Evolutionary conservation across 208 protist genomes (phyloP), one percentile per base, ranked within the genome.

Genomic region (Endotrypanum monterogeii): DNA sequence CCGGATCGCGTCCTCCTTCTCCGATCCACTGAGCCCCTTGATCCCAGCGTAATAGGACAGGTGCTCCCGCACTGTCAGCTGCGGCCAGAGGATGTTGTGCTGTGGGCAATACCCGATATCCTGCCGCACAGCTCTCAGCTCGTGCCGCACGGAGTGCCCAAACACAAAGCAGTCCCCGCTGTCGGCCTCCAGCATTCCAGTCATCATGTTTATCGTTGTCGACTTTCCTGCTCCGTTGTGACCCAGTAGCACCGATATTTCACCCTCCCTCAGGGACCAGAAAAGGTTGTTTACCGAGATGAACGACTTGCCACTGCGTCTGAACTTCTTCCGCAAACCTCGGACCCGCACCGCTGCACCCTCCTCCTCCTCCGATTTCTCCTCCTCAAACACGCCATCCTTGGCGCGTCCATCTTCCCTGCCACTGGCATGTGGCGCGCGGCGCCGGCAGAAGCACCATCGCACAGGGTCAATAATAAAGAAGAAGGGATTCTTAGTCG

Each of bases 31-130:
- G 41, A 95, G 70, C 16, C 94, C 96, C 74, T 98, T 98, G 51
- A 99, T 78, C 41, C 73, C 66, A 1, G 82, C 89, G 79, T 90
- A 99, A 69, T 95, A 98, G 55, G 82, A 58, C 4, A 99, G 80
- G 81, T 99, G 96, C 78, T 99, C 96, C 4, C 73, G 46, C 20
- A 79, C 82, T 23, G 93, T 99, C 50, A 99, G 90, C 39, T 94
- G 71, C 61, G 89, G 82, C 56, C 90, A 85, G 62, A 95, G 87
- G 52, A 84, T 80, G 50, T 82, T 78, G 69, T 96, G 79, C 32
- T 95, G 62, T 62, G 83, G 80, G 39, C 78, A 83, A 56, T 66
- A 78, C 67, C 98, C 96, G 37, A 98, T 93, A 39, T 90, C 65
- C 66, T 93, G 83, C 8, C 89, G 83, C 56, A 87, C 89, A 25